Base-by-base conservation (phyloP, 768 basidiomycete genomes). In the Lyophyllum decastes region DNA sequence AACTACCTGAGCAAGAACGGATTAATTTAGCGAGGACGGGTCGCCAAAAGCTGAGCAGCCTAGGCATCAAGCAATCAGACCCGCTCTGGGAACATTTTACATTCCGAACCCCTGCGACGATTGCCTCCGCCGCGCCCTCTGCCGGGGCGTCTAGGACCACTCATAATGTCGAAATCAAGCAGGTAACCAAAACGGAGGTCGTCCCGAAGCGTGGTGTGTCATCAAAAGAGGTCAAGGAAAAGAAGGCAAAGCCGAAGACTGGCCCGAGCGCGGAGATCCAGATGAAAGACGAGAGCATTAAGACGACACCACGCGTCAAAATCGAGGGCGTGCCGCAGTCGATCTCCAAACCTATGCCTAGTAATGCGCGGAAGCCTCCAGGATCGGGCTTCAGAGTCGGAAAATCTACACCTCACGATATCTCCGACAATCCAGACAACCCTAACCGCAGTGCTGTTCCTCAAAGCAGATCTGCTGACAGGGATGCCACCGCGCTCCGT, bases 21-120 rank as follows among this genome's bases (percentile, higher is more conserved):
- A 73, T 71, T 8, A 63, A 58, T n/a, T 73, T 90, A 68, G 78
- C 82, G 8, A 78, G 82, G 40, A 73, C 76, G 26, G 87, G 83
- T 1, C 78, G 85, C 46, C 60, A 72, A 16, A 79, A 72, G 0
- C 77, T 88, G 63, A 73, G 70, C 33, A 68, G 66, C 26, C 72
- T 89, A 52, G 78, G 78, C 24, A 82, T 90, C 58, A 82, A 83
- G 22, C 78, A 85, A 55, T 78, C 73, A 16, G 85, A 91, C 68
- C 76, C 84, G 4, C 73, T 76, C n/a, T 92, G 90, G 89, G 68
- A 76, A 11, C 78, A 86, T 61, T 78, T 85, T 16, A 62, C 66
- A 35, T 71, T 64, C 54, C 72, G 73, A 34, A 63, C 60, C 27
- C 34, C 62, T 16, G 52, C 65, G 26, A 62, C 61, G 2, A 54